These are phyloP conservation scores for Ogataea wickerhamii DNA, from an alignment of 805 yeast genomes.

Conservation along the genomic window DNA sequence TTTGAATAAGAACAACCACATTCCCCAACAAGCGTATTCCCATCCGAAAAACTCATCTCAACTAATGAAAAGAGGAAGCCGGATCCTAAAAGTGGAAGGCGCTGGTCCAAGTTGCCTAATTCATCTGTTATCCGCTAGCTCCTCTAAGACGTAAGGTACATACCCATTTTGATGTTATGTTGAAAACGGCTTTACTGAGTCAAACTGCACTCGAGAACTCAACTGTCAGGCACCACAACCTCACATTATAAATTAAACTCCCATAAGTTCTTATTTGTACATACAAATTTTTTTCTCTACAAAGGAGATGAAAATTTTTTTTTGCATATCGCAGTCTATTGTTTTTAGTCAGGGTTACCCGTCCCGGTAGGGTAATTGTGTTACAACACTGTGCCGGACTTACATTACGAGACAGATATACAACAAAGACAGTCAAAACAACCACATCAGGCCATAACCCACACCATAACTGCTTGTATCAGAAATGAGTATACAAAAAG, in stretches of 20 bases:
- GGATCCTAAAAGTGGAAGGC: too few species aligned
- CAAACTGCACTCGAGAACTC: slow-evolving; percentile 11
- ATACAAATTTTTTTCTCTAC: slow-evolving; percentile 1
- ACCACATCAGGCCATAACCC: slow-evolving; percentile 50
- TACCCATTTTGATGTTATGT: slow-evolving; percentile 22
- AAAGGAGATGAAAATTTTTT: slow-evolving; percentile 3
- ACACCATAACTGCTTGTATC: slow-evolving; percentile 70
- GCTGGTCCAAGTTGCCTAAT: too few species aligned
- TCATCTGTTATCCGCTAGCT: neutral
- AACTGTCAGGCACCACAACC: neutral
- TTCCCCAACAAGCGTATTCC: too few species aligned
- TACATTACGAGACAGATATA: too few species aligned
- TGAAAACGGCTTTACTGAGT: slow-evolving; percentile 8
- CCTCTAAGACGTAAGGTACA: slow-evolving; percentile 4
- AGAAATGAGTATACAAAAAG: slow-evolving; percentile 80
- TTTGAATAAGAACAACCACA: too few species aligned
- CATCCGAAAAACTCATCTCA: too few species aligned
- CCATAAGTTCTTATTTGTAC: neutral
- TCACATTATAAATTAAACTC: too few species aligned
- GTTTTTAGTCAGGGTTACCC: neutral
- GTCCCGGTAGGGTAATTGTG: neutral
- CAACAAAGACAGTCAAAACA: too few species aligned
- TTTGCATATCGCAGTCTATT: neutral
- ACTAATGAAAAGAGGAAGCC: too few species aligned
- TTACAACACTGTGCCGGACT: neutral